A percentile compares a stretch with the other conserved stretches of the same genome.
Evolutionary conservation across 495 filamentous ascomycete genomes (phyloP).

Genomic region (Penicillium taxi): DNA sequence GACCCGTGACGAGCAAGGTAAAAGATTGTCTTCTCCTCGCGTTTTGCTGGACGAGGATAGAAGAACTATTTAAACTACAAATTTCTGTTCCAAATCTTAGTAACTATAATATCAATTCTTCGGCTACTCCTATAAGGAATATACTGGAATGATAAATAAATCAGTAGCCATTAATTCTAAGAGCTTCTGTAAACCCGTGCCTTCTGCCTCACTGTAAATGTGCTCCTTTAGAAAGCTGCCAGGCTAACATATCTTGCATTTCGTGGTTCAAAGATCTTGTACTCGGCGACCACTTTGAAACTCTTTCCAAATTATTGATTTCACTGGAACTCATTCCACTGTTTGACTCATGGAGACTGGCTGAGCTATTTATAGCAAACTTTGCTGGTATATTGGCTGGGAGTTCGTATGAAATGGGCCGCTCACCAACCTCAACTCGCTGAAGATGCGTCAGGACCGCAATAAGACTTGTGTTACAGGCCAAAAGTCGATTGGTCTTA

Average conservation of each 20-base stretch:
- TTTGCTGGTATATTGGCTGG: neutral
- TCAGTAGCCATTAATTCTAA: no score
- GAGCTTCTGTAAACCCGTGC: no score
- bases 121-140: neutral
- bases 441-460: slow-evolving; percentile 16
- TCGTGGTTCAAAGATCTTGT: slow-evolving; percentile 6
- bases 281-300: no score
- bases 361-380: neutral
- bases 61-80: neutral
- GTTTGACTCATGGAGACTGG: neutral
- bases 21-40: slow-evolving; percentile 9
- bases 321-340: neutral
- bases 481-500: slow-evolving; percentile 14
- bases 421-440: slow-evolving; percentile 5
- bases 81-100: no score
- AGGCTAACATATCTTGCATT: slow-evolving; percentile 18
- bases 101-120: slow-evolving; percentile 1
- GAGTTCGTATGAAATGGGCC: slow-evolving; percentile 3
- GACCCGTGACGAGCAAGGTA: slow-evolving; percentile 15
- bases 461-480: slow-evolving; percentile 19
- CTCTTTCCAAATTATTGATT: neutral
- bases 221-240: slow-evolving; percentile 15
- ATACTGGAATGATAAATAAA: no score
- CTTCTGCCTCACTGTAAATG: no score
- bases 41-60: slow-evolving; percentile 8